Percentiles rank a stretch among this genome's conserved stretches.
Conservation (phyloP, 768 basidiomycete species). For the Royoungia palumana region DNA sequence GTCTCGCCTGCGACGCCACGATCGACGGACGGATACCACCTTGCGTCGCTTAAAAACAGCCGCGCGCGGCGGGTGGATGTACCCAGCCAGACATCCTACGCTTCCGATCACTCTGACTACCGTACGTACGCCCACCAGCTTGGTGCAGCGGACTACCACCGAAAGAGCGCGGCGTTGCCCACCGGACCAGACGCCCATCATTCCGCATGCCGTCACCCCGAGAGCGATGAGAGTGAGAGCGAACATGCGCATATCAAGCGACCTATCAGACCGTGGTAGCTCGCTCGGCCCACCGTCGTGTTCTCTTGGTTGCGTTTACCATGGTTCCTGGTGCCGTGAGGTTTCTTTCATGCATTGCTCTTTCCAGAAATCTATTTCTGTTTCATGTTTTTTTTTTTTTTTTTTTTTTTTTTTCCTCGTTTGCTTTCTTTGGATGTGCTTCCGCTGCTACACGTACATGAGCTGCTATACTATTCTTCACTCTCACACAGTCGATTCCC, state of each 20-base stretch:
- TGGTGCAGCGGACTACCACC: constrained; percentile 9
- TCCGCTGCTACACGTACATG: background rate
- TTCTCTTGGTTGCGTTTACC: background rate
- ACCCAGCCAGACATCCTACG: constrained; percentile 7
- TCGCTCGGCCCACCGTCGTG: background rate
- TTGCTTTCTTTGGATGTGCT: constrained; percentile 10
- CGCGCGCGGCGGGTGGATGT: constrained; percentile 11
- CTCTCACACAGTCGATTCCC: constrained; percentile 17
- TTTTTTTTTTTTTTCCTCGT: background rate
- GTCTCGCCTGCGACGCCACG: constrained; percentile 51
- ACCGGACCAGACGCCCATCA: constrained; percentile 22
- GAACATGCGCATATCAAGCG: constrained; percentile 29
- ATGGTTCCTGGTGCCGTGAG: background rate
- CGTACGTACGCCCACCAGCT: constrained; percentile 8
- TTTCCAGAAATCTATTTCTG: background rate
- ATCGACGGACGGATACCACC: constrained; percentile 31
- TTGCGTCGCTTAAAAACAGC: constrained; percentile 13
- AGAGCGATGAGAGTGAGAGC: constrained; percentile 38
- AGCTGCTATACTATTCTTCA: constrained; percentile 14
- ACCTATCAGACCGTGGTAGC: constrained; percentile 49
- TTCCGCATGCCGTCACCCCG: constrained; percentile 25
- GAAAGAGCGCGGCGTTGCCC: constrained; percentile 17
- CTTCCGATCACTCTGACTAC: constrained; percentile 15
- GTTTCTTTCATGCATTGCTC: background rate
- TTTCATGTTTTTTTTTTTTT: background rate